A percentile compares a stretch with the other conserved stretches of the same genome.
Conservation (phyloP, 352 stramenopile species). For the Hyaloperonospora brassicae region DNA sequence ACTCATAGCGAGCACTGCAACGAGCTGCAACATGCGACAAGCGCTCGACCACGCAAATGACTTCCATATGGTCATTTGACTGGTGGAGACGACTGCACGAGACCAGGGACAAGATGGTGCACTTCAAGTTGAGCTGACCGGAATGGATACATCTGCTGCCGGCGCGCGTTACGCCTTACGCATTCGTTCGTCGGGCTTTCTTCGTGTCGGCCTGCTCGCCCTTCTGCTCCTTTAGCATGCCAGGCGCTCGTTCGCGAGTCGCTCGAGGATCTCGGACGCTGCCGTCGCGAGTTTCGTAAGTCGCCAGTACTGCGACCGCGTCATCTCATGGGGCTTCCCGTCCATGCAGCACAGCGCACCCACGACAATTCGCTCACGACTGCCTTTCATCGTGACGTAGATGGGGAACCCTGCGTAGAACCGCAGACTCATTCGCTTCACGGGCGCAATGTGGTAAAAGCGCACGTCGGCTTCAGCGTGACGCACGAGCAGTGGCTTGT, state of each 20-base stretch:
- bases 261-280: neutral
- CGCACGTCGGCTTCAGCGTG: constrained; percentile 48
- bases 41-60: neutral
- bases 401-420: constrained; percentile 55
- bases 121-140: too few species aligned
- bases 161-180: too few species aligned
- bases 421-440: constrained; percentile 29
- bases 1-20: too few species aligned
- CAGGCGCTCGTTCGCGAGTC: neutral
- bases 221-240: neutral
- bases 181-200: too few species aligned
- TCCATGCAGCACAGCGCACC: constrained; percentile 27
- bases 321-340: constrained; percentile 14
- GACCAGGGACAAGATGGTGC: neutral
- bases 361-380: constrained; percentile 14
- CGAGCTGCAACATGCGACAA: neutral
- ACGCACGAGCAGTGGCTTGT: constrained; percentile 40
- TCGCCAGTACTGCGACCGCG: constrained; percentile 28
- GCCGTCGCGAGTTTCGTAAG: neutral
- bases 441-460: constrained; percentile 30
- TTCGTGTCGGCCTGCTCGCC: too few species aligned
- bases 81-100: neutral
- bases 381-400: constrained; percentile 5
- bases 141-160: too few species aligned
- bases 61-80: neutral